Base-by-base conservation (phyloP, 176 grass and related monocot genomes). In the Thinopyrum elongatum region DNA sequence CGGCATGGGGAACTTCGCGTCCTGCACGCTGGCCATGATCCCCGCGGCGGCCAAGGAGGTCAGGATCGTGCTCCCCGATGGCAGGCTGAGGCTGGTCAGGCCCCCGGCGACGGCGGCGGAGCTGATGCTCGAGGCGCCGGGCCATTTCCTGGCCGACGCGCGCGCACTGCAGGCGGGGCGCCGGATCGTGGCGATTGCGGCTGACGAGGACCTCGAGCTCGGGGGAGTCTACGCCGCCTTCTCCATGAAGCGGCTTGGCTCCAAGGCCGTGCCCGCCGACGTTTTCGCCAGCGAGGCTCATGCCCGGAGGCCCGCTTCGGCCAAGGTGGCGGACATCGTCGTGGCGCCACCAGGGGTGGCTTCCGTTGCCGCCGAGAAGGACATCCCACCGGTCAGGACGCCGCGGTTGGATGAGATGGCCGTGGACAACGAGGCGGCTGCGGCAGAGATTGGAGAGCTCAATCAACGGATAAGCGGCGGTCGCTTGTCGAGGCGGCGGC, bases 1-100 rank as follows among this genome's bases (percentile, higher is more conserved):
- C 13, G 28, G 21, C 92, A 98, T 98, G 97, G 97, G 97, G 65
- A 98, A 98, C 86, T 90, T 92, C 76, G 81, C 78, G 46, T 95
- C 90, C 46, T 94, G 94, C 86, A 79, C 88, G 34, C 28, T 92
- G 74, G 78, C 76, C 38, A 71, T 81, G 61, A 12, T 63, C 21
- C 49, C 80, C 1, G 59, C 47, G 10, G 81, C 57, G 1, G 64
- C 57, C 22, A 36, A n/a, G 21, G 67, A 77, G 46, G 57, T 82
- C 28, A 94, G 83, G 84, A 88, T 95, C 4, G 81, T 98, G 47
- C 86, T 98, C 14, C 94, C 97, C 2, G 85, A 89, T 82, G 82
- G 90, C 11, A 26, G 23, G 26, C 82, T 92, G 63, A 83, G 80
- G 64, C 70, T 71, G 22, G 57, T 94, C 63, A 4, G 84, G 2